These are phyloP conservation scores for Arxiozyma bovina DNA, from an alignment of 1,139 yeast genomes.

Conservation along the genomic window DNA sequence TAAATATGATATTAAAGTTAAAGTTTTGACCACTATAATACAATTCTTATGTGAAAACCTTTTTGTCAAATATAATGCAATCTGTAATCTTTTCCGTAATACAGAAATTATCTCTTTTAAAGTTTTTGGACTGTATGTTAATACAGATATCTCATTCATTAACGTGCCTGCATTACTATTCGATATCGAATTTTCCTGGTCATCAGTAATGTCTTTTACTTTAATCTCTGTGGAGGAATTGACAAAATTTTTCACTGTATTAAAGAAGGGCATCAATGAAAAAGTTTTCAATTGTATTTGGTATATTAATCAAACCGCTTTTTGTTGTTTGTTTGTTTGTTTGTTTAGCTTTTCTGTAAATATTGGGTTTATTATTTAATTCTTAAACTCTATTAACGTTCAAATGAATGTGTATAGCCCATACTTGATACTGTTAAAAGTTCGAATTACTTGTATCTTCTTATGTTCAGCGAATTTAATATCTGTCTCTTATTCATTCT, in stretches of 20 bases:
- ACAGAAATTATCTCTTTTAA: conserved; percentile 26
- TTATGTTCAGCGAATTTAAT: not conserved
- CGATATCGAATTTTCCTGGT: conserved; percentile 16
- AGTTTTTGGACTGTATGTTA: conserved; percentile 28
- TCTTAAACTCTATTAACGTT: not conserved
- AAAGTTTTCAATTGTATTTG: not conserved
- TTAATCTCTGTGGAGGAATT: conserved; percentile 26
- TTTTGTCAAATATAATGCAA: not conserved
- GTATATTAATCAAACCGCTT: not conserved
- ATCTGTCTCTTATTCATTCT: too few species aligned
- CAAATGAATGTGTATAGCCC: too few species aligned
- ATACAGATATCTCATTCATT: conserved; percentile 30
- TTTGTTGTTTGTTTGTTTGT: too few species aligned
- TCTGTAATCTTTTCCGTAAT: conserved; percentile 20
- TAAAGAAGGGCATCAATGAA: conserved; percentile 20
- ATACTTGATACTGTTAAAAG: too few species aligned
- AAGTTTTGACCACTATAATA: conserved; percentile 25
- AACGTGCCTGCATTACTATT: conserved; percentile 28
- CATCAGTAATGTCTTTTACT: conserved; percentile 28
- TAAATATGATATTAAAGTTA: conserved; percentile 25
- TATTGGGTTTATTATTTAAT: not conserved
- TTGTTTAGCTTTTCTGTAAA: too few species aligned
- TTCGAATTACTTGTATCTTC: not conserved
- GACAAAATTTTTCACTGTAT: conserved; percentile 24
- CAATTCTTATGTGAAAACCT: conserved; percentile 20